These are phyloP conservation scores for Persicaria tinctoria DNA, from an alignment of 148 eudicot species.

Conservation along the genomic window DNA sequence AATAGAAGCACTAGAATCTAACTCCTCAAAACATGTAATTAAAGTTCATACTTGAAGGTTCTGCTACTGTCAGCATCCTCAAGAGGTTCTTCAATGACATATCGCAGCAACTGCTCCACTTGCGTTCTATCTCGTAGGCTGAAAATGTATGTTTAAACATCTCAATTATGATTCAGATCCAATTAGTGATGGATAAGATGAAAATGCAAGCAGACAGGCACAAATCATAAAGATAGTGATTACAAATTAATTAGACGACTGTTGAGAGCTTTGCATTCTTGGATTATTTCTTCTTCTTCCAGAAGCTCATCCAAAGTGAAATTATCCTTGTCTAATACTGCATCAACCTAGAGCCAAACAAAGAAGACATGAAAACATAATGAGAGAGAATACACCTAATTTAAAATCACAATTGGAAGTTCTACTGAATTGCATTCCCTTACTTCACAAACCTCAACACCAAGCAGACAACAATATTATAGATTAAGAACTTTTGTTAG, in stretches of 20 bases:
- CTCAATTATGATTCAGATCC: neutral
- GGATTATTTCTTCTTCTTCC: slow-evolving; percentile 98
- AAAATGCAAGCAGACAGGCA: neutral
- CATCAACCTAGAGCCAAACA: slow-evolving; percentile 54
- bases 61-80: slow-evolving; percentile 92
- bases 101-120: slow-evolving; percentile 87
- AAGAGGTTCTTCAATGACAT: slow-evolving; percentile 77
- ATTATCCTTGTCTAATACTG: slow-evolving; percentile 88
- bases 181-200: neutral
- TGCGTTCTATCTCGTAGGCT: slow-evolving; percentile 93
- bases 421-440: neutral
- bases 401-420: neutral
- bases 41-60: slow-evolving; percentile 58
- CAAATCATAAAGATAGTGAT: slow-evolving; percentile 12
- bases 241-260: slow-evolving; percentile 98
- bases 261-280: slow-evolving; percentile 98
- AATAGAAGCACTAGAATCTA: neutral
- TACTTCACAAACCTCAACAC: neutral
- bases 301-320: slow-evolving; percentile 88
- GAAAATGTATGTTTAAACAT: slow-evolving; percentile 7
- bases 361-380: neutral
- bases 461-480: neutral
- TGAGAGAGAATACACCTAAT: neutral
- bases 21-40: neutral
- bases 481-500: neutral